Evolutionary conservation across 2,329 filamentous ascomycete genomes (phyloP), one percentile per base, ranked within the genome.

Genomic region (Phyllosticta citrichinensis): DNA sequence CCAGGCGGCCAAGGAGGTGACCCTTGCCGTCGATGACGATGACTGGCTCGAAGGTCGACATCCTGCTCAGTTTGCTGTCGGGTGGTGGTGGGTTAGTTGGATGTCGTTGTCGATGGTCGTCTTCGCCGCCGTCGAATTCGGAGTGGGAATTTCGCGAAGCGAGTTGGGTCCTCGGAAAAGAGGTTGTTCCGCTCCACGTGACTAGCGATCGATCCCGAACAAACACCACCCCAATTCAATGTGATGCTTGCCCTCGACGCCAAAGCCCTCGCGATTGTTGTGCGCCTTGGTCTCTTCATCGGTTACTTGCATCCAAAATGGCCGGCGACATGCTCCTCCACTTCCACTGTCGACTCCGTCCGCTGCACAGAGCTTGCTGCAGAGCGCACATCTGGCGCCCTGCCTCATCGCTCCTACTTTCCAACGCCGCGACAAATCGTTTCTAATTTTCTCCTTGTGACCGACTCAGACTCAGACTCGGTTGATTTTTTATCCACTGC

Each of bases 11-110:
- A 81, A 99, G 91, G 79, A 99, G 89, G 83, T 99, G 94, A 82
- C 94, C 94, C 88, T 99, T 99, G 90, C 92, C 94, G 87, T 99
- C 94, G 79, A 99, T 96, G 83, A 97, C 89, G 83, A 97, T 83
- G 75, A 85, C 82, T 76, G 83, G 81, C 74, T 86, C 83, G 77
- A 83, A 84, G 74, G 81, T 79, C 78, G 83, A 85, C 83, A 86
- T 86, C 77, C 76, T 84, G 78, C 66, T 63, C 61, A 53, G 57
- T 58, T 64, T 62, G 60, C 62, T 61, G 59, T 62, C 59, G 55
- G 55, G 50, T 55, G 55, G 60, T 56, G 56, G 55, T 56, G 52
- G 55, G 59, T 62, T 62, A 62, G 60, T 62, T 51, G 60, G 52
- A 55, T 62, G 60, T 62, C 60, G 60, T 56, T 62, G 60, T 57